A percentile compares a stretch with the other conserved stretches of the same genome.
Evolutionary conservation across 202 grass and related monocot species (phyloP).

Genomic region (Sporobolus alterniflorus): DNA sequence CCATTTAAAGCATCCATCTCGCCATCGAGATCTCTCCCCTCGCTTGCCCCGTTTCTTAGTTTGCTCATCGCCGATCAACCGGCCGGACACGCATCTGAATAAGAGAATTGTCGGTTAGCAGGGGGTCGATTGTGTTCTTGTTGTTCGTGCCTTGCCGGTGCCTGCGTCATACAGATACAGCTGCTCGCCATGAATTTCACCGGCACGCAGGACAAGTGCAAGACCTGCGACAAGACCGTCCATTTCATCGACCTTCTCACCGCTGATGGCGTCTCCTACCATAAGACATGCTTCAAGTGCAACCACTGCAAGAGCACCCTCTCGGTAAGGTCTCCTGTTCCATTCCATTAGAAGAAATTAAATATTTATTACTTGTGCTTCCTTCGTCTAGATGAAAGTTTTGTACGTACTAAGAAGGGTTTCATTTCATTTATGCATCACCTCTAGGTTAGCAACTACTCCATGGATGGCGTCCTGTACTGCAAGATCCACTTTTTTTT

Average conservation of each 20-base stretch:
- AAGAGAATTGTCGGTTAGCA: background rate
- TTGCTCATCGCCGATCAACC: background rate
- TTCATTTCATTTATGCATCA: no score
- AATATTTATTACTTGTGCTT: background rate
- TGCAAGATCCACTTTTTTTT: conserved; percentile 95
- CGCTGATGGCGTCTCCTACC: conserved; percentile 75
- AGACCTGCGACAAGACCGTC: conserved; percentile 86
- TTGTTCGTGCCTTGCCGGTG: background rate
- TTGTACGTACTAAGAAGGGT: no score
- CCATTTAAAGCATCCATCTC: conserved; percentile 36
- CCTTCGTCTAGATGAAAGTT: no score
- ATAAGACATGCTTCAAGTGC: conserved; percentile 99
- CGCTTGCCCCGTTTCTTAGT: background rate
- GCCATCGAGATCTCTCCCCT: conserved; percentile 9
- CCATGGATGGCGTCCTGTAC: conserved; percentile 98
- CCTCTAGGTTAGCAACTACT: conserved; percentile 89
- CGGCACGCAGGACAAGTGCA: conserved; percentile 93
- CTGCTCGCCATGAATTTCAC: conserved; percentile 88
- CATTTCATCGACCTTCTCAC: conserved; percentile 91
- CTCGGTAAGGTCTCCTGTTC: no score
- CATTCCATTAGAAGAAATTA: no score
- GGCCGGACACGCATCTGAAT: background rate
- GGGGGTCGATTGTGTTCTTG: background rate
- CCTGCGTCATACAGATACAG: background rate
- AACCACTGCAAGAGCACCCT: no score